These are phyloP conservation scores for Scheffersomyces illinoinensis DNA, from an alignment of 1,139 yeast species.

Conservation along the genomic window DNA sequence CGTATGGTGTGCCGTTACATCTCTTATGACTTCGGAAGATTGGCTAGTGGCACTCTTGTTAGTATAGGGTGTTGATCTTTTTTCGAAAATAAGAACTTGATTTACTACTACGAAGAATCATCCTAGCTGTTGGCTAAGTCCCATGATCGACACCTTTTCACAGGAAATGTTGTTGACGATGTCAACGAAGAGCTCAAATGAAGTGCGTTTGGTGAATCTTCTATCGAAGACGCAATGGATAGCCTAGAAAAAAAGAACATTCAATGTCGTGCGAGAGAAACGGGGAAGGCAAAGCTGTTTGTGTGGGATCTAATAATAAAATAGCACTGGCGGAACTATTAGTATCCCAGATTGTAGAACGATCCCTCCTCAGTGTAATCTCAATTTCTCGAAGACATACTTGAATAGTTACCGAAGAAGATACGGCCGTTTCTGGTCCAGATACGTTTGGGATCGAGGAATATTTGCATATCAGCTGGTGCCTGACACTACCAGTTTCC, in stretches of 20 bases:
- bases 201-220: slow-evolving; percentile 47
- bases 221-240: slow-evolving; percentile 24
- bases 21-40: slow-evolving; percentile 26
- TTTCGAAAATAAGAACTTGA: not conserved
- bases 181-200: slow-evolving; percentile 21
- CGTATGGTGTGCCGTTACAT: slow-evolving; percentile 37
- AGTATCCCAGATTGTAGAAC: slow-evolving; percentile 50
- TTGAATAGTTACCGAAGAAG: slow-evolving; percentile 34
- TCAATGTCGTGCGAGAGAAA: slow-evolving; percentile 22
- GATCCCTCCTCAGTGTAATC: slow-evolving; percentile 45
- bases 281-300: slow-evolving; percentile 22
- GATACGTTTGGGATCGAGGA: slow-evolving; percentile 35
- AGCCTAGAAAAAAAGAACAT: slow-evolving; percentile 45
- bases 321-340: slow-evolving; percentile 44
- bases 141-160: not conserved
- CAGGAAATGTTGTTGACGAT: not conserved
- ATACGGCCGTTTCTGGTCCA: slow-evolving; percentile 43
- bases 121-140: not conserved
- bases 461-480: slow-evolving; percentile 36
- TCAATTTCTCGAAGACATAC: slow-evolving; percentile 36
- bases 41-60: slow-evolving; percentile 23
- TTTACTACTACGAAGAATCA: not conserved
- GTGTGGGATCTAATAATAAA: slow-evolving; percentile 46
- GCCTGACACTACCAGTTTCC: slow-evolving; percentile 10
- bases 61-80: slow-evolving; percentile 48